Conservation (phyloP, 331 rosid genomes). For the Stylosanthes scabra region DNA sequence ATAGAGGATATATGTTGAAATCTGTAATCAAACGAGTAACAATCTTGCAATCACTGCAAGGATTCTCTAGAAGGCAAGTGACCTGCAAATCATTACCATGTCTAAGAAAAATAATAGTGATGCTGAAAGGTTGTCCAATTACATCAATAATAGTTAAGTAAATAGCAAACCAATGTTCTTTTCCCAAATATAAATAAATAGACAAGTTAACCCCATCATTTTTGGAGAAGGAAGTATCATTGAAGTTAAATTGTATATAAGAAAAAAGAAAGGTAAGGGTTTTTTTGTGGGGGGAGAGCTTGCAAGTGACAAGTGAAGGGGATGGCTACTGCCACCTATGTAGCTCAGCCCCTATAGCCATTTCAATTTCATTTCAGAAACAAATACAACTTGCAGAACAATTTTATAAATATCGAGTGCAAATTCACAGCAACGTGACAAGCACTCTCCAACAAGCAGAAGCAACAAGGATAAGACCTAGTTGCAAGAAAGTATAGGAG, state of each 20-base stretch:
- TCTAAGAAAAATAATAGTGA: slow-evolving; percentile 27
- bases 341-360: not conserved
- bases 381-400: slow-evolving; percentile 14
- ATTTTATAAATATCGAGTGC: slow-evolving; percentile 15
- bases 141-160: not conserved
- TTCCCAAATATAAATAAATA: slow-evolving; percentile 13
- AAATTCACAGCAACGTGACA: slow-evolving; percentile 13
- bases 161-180: not conserved
- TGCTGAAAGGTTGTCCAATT: slow-evolving; percentile 17
- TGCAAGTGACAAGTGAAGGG: too few relatives aligned
- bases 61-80: slow-evolving; percentile 64
- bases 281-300: too few relatives aligned
- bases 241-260: too few relatives aligned
- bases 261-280: too few relatives aligned
- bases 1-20: slow-evolving; percentile 67
- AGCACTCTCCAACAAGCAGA: slow-evolving; percentile 21
- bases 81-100: slow-evolving; percentile 59
- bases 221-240: too few relatives aligned
- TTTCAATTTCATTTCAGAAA: slow-evolving; percentile 24
- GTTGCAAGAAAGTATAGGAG: slow-evolving; percentile 3
- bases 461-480: slow-evolving; percentile 1
- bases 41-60: slow-evolving; percentile 44
- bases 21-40: slow-evolving; percentile 59
- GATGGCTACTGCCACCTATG: too few relatives aligned
- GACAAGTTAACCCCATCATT: not conserved